Evolutionary conservation across 1,284 basidiomycete genomes (phyloP), one percentile per base, ranked within the genome.

Genomic region (Coniferiporia weirii): DNA sequence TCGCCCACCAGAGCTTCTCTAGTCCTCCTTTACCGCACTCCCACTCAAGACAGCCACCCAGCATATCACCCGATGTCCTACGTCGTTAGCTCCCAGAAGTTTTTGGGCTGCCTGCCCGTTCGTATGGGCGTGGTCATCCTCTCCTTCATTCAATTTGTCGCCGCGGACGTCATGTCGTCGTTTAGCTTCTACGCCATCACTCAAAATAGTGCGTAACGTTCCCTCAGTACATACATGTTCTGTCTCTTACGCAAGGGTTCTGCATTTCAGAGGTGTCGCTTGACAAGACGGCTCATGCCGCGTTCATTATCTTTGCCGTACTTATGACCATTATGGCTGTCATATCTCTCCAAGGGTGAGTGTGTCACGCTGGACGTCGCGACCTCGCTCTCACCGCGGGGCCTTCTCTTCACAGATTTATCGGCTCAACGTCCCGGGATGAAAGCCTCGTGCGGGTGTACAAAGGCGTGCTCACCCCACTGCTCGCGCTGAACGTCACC

Each of bases 51-150:
- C 27, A 27, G 27, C 15, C 38, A 7, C 8, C 38, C 8, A 10
- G 8, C 2, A 10, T 40, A 40, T 15, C 12, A 40, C 38, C 2
- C 38, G 15, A 57, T 57, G 54, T 51, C 57, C 34, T 59, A 59
- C 50, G 57, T 51, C 27, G 51, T 61, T 44, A 36, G 32, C 15
- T 64, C 63, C n/a, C 56, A 59, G 15, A 61, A 64, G 54, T 68
- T 68, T 56, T 65, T 63, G 59, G 67, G 65, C 62, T 68, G 67
- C 52, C 49, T 67, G 61, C 61, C 68, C 52, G 63, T 70, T 57
- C 67, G 68, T 34, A 49, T 69, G 13, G 66, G 67, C 50, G 67
- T 68, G 8, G 68, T 70, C 58, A 56, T 70, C 40, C 63, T 65
- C 19, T 64, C 64, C 19, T 59, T 67, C 17, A 27, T 64, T 3